These are phyloP conservation scores for Leishmania tropica DNA, from an alignment of 208 protist species.

Conservation along the genomic window DNA sequence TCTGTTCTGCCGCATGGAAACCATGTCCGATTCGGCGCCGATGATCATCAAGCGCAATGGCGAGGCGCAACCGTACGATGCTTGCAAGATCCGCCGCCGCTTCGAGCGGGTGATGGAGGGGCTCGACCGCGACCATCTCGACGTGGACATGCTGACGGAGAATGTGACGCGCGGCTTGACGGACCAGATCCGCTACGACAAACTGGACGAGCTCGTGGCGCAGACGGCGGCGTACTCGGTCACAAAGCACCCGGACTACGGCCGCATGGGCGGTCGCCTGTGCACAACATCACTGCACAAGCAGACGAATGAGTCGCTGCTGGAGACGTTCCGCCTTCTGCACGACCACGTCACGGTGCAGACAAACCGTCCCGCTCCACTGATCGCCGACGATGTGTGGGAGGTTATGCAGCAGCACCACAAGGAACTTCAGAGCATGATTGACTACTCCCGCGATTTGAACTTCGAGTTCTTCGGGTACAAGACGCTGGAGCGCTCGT, in stretches of 20 bases:
- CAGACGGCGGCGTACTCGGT: conserved; percentile 97
- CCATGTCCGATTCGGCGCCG: conserved; percentile 24
- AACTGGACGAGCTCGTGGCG: conserved; percentile 96
- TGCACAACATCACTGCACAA: conserved; percentile 98
- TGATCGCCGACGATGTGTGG: conserved; percentile 95
- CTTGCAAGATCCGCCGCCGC: conserved; percentile 54
- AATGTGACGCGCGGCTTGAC: conserved; percentile 91
- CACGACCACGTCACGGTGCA: conserved; percentile 90
- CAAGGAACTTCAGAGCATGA: conserved; percentile 88
- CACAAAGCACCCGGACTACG: conserved; percentile 98
- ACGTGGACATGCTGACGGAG: conserved; percentile 80
- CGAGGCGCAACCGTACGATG: conserved; percentile 52
- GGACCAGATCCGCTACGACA: conserved; percentile 82
- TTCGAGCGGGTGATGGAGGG: conserved; percentile 49
- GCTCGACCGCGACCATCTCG: conserved; percentile 61
- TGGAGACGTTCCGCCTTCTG: conserved; percentile 92
- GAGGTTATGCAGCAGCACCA: conserved; percentile 82
- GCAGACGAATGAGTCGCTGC: conserved; percentile 88
- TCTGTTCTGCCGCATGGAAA: neutral
- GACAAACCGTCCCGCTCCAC: conserved; percentile 75
- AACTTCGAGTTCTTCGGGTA: conserved; percentile 99
- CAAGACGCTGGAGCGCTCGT: conserved; percentile 99
- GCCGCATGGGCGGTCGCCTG: conserved; percentile 97
- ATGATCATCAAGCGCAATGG: conserved; percentile 79
- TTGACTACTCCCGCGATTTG: conserved; percentile 96